phyloP scores from a whole-genome alignment of 768 basidiomycete species.

The Postia placenta region DNA sequence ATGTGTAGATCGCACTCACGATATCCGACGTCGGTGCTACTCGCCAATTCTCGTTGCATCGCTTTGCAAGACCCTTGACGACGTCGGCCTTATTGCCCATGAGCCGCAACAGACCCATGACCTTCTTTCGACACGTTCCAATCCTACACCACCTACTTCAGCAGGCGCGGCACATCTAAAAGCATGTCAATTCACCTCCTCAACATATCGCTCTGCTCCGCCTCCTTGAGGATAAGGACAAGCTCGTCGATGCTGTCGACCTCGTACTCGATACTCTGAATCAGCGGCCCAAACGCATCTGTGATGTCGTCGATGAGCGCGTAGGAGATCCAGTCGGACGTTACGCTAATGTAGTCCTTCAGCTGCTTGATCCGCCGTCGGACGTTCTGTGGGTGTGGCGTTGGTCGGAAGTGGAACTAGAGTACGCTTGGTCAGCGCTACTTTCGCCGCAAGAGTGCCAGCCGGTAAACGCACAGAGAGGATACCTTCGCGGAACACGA shows the following conservation, averaged over 20 bases:
- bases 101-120: slow-evolving; percentile 91
- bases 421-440: not conserved
- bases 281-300: slow-evolving; percentile 96
- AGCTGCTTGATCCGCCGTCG: slow-evolving; percentile 97
- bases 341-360: slow-evolving; percentile 97
- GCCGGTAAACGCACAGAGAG: slow-evolving; percentile 69
- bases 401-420: slow-evolving; percentile 95
- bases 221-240: slow-evolving; percentile 92
- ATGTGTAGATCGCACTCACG: slow-evolving; percentile 35
- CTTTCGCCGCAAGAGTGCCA: not conserved
- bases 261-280: slow-evolving; percentile 98
- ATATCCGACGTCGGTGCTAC: slow-evolving; percentile 98
- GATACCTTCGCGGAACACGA: slow-evolving; percentile 96
- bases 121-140: slow-evolving; percentile 97
- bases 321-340: slow-evolving; percentile 99
- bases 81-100: slow-evolving; percentile 99
- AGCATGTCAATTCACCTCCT: slow-evolving; percentile 44
- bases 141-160: slow-evolving; percentile 44
- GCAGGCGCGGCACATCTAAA: not conserved
- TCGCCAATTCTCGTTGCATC: slow-evolving; percentile 98
- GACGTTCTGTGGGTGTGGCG: slow-evolving; percentile 97
- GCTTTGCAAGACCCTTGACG: slow-evolving; percentile 95
- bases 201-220: slow-evolving; percentile 97
- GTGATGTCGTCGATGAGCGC: slow-evolving; percentile 99
- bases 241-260: slow-evolving; percentile 99